A percentile compares a stretch with the other conserved stretches of the same genome.
Conservation (phyloP, 768 basidiomycete genomes). For the Collybia sordida region DNA sequence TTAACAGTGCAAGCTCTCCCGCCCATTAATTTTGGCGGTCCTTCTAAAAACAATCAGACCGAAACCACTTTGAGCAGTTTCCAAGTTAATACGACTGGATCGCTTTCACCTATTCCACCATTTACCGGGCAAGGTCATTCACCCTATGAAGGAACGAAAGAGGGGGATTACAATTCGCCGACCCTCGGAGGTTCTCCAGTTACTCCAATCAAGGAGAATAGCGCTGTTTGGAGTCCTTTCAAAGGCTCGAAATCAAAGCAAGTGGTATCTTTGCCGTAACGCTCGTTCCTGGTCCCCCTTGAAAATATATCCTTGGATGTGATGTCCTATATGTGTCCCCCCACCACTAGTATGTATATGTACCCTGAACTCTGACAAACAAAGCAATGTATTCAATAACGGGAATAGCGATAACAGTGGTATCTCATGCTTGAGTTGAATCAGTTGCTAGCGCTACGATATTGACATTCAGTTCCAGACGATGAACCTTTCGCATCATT, state of each 20-base stretch:
- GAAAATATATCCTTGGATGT: too few relatives aligned
- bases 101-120: neutral
- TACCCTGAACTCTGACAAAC: too few relatives aligned
- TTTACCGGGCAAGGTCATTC: too few relatives aligned
- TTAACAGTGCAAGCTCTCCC: constrained; percentile 17
- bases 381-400: too few relatives aligned
- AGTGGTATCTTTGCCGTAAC: neutral
- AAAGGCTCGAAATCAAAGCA: neutral
- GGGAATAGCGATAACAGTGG: too few relatives aligned
- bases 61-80: constrained; percentile 3
- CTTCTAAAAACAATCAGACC: neutral
- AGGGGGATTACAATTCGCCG: neutral
- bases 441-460: too few relatives aligned
- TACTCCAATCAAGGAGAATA: constrained; percentile 1
- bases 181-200: constrained; percentile 4
- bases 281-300: too few relatives aligned
- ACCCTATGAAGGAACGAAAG: neutral
- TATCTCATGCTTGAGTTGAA: too few relatives aligned
- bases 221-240: constrained; percentile 2
- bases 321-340: too few relatives aligned
- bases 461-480: too few relatives aligned
- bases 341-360: too few relatives aligned
- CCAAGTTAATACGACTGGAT: neutral
- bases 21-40: constrained; percentile 10
- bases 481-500: too few relatives aligned